Evolutionary conservation across 768 basidiomycete species (phyloP), one percentile per base, ranked within the genome.

Genomic region (Royoungia palumana): DNA sequence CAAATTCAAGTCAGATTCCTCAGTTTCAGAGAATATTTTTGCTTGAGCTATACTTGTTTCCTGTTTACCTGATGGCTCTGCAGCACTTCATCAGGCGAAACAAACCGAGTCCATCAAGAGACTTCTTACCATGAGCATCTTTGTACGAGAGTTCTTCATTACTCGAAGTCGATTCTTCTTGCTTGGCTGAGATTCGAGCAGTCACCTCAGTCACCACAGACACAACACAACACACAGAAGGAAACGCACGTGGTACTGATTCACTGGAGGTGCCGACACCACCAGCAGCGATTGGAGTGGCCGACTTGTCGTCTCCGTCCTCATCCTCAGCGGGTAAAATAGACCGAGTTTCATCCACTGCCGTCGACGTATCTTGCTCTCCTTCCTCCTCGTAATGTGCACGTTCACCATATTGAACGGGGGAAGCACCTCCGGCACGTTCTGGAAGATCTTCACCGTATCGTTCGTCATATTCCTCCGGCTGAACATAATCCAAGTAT

Each of bases 391-490:
- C 63, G 10, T 56, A 54, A 35, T 59, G 61, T 12, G 17, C 42
- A 36, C 49, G 44, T 41, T 62, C 58, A 30, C 50, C 57, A 11
- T 58, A 57, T 42, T 55, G 59, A 8, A 41, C 25, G 19, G 46
- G 42, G 20, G 49, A 37, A 5, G 47, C 50, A 1, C 49, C 61
- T 9, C 56, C 63, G 0, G 59, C 52, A 30, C 59, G 62, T 40
- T 73, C 71, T 0, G 58, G 58, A 12, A 68, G 58, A 24, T 64
- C 68, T 24, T 72, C 73, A 20, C 66, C 67, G 24, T 66, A 70
- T 35, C 53, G 60, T 30, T 70, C 69, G 21, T 70, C 67, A 46
- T 69, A 67, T 20, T 73, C 73, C 41, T 64, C 68, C 3, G 55
- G 48, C 22, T 70, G 65, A 39, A 56, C 58, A 36, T 65, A 60